Conservation (phyloP, 179 eudicot genomes). For the Spinacia oleracea region DNA sequence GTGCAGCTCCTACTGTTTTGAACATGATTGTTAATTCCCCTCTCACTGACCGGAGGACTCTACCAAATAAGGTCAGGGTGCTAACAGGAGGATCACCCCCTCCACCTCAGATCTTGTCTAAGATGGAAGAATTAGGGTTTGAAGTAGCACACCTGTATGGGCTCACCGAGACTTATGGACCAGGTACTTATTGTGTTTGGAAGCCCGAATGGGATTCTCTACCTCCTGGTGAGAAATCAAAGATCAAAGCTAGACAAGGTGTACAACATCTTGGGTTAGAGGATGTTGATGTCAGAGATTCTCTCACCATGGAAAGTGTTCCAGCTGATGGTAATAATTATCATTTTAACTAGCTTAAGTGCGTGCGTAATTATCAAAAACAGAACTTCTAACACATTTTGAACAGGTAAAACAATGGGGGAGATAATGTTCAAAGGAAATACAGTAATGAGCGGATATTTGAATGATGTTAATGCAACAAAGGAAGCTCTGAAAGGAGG, state of each 20-base stretch:
- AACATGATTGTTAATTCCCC: constrained; percentile 55
- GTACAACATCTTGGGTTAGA: constrained; percentile 39
- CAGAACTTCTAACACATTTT: neutral
- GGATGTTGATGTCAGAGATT: constrained; percentile 37
- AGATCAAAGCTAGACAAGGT: constrained; percentile 41
- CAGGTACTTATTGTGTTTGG: constrained; percentile 42
- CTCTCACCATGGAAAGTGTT: constrained; percentile 42
- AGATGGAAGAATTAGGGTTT: constrained; percentile 48
- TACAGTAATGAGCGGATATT: constrained; percentile 46
- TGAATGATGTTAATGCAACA: constrained; percentile 37
- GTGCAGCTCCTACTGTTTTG: constrained; percentile 65
- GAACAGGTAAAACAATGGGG: constrained; percentile 36
- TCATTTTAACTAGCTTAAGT: neutral
- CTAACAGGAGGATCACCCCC: constrained; percentile 50
- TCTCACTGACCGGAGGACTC: constrained; percentile 17
- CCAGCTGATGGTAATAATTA: constrained; percentile 31
- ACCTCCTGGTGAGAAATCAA: constrained; percentile 33
- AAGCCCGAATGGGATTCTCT: constrained; percentile 50
- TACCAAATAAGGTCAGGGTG: constrained; percentile 40
- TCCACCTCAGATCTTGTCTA: constrained; percentile 40
- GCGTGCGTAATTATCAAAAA: neutral
- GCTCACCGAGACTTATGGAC: constrained; percentile 47
- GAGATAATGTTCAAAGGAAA: constrained; percentile 50
- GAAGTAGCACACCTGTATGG: constrained; percentile 43
- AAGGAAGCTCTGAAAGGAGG: constrained; percentile 38